phyloP scores from a whole-genome alignment of 352 stramenopile species.

The Phytopythium oedochilum region DNA sequence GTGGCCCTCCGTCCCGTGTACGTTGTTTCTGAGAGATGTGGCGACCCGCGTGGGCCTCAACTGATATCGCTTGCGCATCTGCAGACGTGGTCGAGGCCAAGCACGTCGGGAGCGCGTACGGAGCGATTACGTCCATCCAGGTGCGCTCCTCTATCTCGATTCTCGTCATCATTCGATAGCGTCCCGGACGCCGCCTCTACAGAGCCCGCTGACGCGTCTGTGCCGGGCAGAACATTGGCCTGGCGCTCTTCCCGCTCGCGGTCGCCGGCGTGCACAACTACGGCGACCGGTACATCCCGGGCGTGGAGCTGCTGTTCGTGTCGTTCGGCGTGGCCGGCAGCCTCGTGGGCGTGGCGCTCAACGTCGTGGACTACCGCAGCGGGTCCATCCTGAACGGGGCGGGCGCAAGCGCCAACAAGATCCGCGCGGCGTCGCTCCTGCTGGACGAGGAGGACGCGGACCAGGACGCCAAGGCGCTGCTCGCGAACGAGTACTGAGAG shows the following conservation, averaged over 20 bases:
- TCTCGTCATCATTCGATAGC: not conserved
- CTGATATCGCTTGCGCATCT: not conserved
- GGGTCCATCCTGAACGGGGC: slow-evolving; percentile 70
- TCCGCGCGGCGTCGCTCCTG: slow-evolving; percentile 24
- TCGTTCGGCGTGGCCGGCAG: slow-evolving; percentile 70
- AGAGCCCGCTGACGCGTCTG: not conserved
- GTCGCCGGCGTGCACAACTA: slow-evolving; percentile 75
- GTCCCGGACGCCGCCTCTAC: not conserved
- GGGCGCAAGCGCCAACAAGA: slow-evolving; percentile 28
- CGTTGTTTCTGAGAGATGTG: slow-evolving; percentile 8
- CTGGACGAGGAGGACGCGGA: slow-evolving; percentile 49
- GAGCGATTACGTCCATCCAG: slow-evolving; percentile 91
- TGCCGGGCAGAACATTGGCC: slow-evolving; percentile 63
- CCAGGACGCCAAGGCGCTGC: slow-evolving; percentile 51
- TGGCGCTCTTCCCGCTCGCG: slow-evolving; percentile 70
- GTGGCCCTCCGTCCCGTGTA: slow-evolving; percentile 89
- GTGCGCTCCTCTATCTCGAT: slow-evolving; percentile 17
- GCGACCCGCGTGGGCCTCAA: no score
- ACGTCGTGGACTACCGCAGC: slow-evolving; percentile 75
- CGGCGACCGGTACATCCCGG: slow-evolving; percentile 69
- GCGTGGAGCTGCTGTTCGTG: slow-evolving; percentile 80
- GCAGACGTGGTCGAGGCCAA: slow-evolving; percentile 82
- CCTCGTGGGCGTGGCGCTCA: slow-evolving; percentile 65
- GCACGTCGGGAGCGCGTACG: slow-evolving; percentile 90
- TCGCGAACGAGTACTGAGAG: slow-evolving; percentile 47